Percentiles rank a stretch among this genome's conserved stretches.
Evolutionary conservation across 106 monocot genomes (phyloP).

Genomic region (Dioscorea alata): DNA sequence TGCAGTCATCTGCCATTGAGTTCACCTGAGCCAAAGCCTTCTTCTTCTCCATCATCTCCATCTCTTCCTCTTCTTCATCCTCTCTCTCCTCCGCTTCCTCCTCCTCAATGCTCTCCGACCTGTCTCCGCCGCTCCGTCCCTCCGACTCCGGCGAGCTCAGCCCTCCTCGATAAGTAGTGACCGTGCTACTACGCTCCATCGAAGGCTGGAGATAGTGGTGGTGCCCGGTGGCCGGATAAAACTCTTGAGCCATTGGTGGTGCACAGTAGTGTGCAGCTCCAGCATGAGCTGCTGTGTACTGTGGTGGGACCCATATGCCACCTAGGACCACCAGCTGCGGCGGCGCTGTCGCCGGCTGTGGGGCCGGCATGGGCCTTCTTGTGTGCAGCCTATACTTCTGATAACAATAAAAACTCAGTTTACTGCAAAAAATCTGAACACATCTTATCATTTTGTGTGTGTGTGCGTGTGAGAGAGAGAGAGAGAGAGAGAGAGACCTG

Average conservation of each 20-base stretch:
- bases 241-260: conserved; percentile 35
- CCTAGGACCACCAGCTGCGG: conserved; percentile 85
- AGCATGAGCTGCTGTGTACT: conserved; percentile 57
- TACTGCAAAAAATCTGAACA: neutral
- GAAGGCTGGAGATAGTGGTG: neutral
- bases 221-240: conserved; percentile 30
- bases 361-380: conserved; percentile 56
- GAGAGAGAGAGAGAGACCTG: conserved; percentile 53
- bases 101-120: conserved; percentile 51
- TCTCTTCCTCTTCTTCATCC: conserved; percentile 24
- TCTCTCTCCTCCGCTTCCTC: conserved; percentile 20
- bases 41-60: conserved; percentile 1
- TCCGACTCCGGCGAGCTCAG: conserved; percentile 32
- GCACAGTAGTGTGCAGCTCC: conserved; percentile 42
- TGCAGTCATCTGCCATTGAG: too few relatives aligned
- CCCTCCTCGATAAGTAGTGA: conserved; percentile 8
- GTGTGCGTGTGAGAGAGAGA: neutral
- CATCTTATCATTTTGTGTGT: too few relatives aligned
- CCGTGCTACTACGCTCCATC: conserved; percentile 4
- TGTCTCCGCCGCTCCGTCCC: conserved; percentile 28
- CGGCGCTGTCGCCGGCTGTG: conserved; percentile 18
- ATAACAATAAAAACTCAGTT: neutral
- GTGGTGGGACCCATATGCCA: conserved; percentile 89
- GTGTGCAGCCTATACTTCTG: conserved; percentile 94
- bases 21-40: neutral